Evolutionary conservation across 2,329 filamentous ascomycete species (phyloP), one percentile per base, ranked within the genome.

Genomic region (Talaromyces piceae): DNA sequence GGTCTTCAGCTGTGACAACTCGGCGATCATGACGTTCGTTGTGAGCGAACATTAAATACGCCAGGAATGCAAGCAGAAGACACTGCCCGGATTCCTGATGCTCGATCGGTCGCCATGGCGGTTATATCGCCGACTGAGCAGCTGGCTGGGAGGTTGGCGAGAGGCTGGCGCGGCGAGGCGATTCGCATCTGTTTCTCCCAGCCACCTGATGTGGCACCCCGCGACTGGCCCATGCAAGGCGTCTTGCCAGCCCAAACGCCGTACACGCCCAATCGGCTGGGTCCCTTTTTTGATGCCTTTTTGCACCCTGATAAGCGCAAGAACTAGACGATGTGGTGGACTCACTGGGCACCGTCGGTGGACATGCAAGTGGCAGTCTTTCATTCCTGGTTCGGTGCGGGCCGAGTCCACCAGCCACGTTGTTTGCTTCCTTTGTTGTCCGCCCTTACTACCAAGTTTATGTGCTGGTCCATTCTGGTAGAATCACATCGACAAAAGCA

Each of bases 1-100:
- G 47, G 64, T 63, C 54, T 64, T 63, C 52, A 72, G 56, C 54
- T 59, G 63, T 31, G 63, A 59, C 49, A 61, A 56, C 39, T 56
- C 56, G 52, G 57, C 51, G 53, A 57, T 56, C 63, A 66, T 66
- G 58, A 46, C 61, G 58, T n/a, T n/a, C n/a, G 52, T 47, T 50
- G 54, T 57, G 47, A 30, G 31, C 33, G 22, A 26, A 47, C 54
- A 52, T 54, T 55, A 50, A 57, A 59, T 59, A 33, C 48, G 23
- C 31, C 39, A 54, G 39, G 45, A 54, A 54, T 51, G 49, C 27
- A 31, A 12, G 11, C n/a, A 47, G 18, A 11, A 20, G 16, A 41
- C 8, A 22, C 37, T 27, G 23, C n/a, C 8, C 6, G 11, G 23
- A 41, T 39, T 37, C 12, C 20, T 25, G 23, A 25, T 8, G 27